These are phyloP conservation scores for Naumovozyma baii DNA, from an alignment of 805 yeast genomes.

Conservation along the genomic window DNA sequence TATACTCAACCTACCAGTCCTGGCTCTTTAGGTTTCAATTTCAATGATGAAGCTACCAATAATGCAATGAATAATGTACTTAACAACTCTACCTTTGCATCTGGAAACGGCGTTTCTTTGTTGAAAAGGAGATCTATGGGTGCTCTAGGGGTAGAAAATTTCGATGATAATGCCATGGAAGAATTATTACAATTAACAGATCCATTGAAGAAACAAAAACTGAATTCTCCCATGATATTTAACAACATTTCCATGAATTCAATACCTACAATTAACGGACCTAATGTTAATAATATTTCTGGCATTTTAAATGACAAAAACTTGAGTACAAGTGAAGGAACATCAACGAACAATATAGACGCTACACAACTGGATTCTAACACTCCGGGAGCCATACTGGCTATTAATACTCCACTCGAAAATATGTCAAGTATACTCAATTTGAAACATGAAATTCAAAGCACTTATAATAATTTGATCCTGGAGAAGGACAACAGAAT, in stretches of 20 bases:
- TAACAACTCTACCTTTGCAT: neutral
- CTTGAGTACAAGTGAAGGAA: no score
- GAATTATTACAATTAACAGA: slow-evolving; percentile 24
- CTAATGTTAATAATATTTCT: neutral
- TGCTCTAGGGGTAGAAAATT: slow-evolving; percentile 20
- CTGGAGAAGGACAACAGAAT: slow-evolving; percentile 18
- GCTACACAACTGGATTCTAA: no score
- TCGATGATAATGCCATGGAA: slow-evolving; percentile 24
- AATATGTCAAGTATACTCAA: neutral
- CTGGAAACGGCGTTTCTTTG: slow-evolving; percentile 4
- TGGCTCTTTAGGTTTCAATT: slow-evolving; percentile 8
- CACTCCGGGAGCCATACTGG: no score
- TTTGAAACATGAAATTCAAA: slow-evolving; percentile 4
- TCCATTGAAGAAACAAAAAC: neutral
- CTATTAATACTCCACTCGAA: no score
- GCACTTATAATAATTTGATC: slow-evolving; percentile 10
- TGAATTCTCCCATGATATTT: neutral
- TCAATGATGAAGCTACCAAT: slow-evolving; percentile 1
- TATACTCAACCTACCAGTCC: slow-evolving; percentile 29
- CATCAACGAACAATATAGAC: no score
- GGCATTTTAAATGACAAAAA: neutral
- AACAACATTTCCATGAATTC: neutral
- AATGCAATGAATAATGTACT: slow-evolving; percentile 1
- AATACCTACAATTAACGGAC: neutral
- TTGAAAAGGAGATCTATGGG: slow-evolving; percentile 24